Evolutionary conservation across 371 early-diverging fungal species (phyloP).

Genomic region (Mortierella sp.): DNA sequence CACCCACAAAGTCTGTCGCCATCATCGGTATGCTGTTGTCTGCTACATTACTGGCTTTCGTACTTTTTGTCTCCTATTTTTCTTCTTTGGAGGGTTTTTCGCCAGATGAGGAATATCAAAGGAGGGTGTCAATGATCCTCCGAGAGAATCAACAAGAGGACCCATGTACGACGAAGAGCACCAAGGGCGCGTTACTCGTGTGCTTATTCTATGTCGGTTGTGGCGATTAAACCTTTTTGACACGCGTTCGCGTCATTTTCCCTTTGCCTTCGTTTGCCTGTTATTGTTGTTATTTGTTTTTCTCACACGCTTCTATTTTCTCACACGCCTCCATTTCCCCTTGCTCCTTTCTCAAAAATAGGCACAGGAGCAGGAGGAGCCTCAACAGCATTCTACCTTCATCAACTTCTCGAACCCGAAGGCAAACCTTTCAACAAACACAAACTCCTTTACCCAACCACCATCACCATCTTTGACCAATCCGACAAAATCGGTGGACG

Average conservation of each 20-base stretch:
- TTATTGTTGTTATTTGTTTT: background rate
- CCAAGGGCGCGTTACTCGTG: background rate
- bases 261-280: background rate
- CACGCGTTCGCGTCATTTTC: slow-evolving; percentile 7
- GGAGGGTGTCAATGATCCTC: background rate
- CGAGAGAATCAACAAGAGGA: background rate
- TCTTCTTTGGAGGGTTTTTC: no score
- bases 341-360: slow-evolving; percentile 23
- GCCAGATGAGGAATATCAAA: background rate
- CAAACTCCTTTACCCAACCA: slow-evolving; percentile 54
- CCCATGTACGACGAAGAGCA: background rate
- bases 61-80: background rate
- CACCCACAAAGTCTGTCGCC: slow-evolving; percentile 55
- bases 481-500: slow-evolving; percentile 70
- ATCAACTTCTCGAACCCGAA: slow-evolving; percentile 59
- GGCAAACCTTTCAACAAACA: slow-evolving; percentile 18
- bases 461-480: slow-evolving; percentile 68
- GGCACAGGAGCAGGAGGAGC: slow-evolving; percentile 78
- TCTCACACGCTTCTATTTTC: slow-evolving; percentile 7
- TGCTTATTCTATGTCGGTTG: background rate
- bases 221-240: background rate
- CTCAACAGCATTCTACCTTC: slow-evolving; percentile 71
- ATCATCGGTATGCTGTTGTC: slow-evolving; percentile 57
- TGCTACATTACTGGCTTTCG: background rate
- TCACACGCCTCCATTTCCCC: background rate